These are phyloP conservation scores for Penicillium lividum DNA, from an alignment of 495 filamentous ascomycete genomes.

Conservation along the genomic window DNA sequence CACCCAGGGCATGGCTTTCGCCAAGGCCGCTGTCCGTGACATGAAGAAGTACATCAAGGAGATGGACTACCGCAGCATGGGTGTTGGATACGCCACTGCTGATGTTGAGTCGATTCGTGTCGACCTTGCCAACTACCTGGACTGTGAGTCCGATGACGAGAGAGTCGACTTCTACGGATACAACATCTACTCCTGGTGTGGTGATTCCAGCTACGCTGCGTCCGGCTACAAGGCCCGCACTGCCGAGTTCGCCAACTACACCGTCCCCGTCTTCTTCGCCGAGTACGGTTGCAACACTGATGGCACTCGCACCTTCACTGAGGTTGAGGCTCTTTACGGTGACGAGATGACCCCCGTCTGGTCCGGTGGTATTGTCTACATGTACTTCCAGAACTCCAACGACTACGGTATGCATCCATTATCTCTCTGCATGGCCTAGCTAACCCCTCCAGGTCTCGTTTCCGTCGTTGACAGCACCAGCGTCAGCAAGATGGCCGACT, in stretches of 20 bases:
- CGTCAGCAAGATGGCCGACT: slow-evolving; percentile 70
- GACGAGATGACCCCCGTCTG: slow-evolving; percentile 78
- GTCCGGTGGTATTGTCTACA: slow-evolving; percentile 95
- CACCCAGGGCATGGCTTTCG: slow-evolving; percentile 83
- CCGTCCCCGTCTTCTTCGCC: slow-evolving; percentile 93
- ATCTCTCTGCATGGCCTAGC: background rate
- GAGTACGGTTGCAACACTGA: slow-evolving; percentile 95
- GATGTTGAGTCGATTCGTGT: slow-evolving; percentile 80
- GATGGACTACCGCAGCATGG: slow-evolving; percentile 73
- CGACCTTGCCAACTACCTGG: slow-evolving; percentile 85
- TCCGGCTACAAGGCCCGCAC: slow-evolving; percentile 82
- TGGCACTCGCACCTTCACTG: slow-evolving; percentile 75
- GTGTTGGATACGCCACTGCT: slow-evolving; percentile 93
- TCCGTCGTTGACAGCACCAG: slow-evolving; percentile 58
- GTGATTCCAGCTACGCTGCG: slow-evolving; percentile 65
- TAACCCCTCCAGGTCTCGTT: slow-evolving; percentile 59
- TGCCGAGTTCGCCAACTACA: slow-evolving; percentile 80
- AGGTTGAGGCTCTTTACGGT: slow-evolving; percentile 82
- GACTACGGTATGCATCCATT: slow-evolving; percentile 66
- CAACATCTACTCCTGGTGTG: slow-evolving; percentile 99
- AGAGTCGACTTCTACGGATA: slow-evolving; percentile 97
- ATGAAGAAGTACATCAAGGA: slow-evolving; percentile 87
- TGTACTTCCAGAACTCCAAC: slow-evolving; percentile 93
- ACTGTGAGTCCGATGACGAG: slow-evolving; percentile 68
- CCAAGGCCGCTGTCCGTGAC: slow-evolving; percentile 95